phyloP scores from a whole-genome alignment of 352 stramenopile genomes.

The Phytophthora brassicae region DNA sequence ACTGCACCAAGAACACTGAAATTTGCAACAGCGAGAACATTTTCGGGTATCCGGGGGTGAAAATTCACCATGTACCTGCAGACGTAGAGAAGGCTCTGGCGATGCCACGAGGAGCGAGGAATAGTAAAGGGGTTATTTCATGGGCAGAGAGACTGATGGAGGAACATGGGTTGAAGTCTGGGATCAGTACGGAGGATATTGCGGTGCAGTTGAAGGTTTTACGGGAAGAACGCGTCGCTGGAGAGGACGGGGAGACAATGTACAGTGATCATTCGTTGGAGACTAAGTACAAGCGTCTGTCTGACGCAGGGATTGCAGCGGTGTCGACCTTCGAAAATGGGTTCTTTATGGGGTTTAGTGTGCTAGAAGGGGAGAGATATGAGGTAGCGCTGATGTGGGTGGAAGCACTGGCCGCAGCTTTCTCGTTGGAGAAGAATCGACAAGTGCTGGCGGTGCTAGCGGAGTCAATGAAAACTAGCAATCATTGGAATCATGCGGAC shows the following conservation, averaged over 20 bases:
- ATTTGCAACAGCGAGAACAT: slow-evolving; percentile 70
- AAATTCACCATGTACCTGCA: slow-evolving; percentile 69
- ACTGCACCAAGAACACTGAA: slow-evolving; percentile 63
- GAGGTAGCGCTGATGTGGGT: slow-evolving; percentile 67
- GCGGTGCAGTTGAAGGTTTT: slow-evolving; percentile 49
- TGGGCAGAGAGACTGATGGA: slow-evolving; percentile 67
- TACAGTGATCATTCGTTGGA: slow-evolving; percentile 49
- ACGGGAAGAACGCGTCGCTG: slow-evolving; percentile 37
- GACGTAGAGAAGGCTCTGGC: slow-evolving; percentile 29
- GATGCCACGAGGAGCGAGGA: slow-evolving; percentile 31
- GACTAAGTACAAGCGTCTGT: slow-evolving; percentile 69
- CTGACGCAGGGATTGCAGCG: slow-evolving; percentile 65
- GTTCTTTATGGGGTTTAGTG: slow-evolving; percentile 65
- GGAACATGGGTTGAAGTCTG: slow-evolving; percentile 52
- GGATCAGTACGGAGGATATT: slow-evolving; percentile 52
- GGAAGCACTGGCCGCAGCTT: slow-evolving; percentile 51
- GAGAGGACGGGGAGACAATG: slow-evolving; percentile 16
- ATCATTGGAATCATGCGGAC: slow-evolving; percentile 51
- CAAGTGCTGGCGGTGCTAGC: slow-evolving; percentile 45
- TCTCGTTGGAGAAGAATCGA: slow-evolving; percentile 72
- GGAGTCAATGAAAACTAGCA: slow-evolving; percentile 37
- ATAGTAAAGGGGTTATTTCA: slow-evolving; percentile 49
- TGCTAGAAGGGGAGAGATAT: slow-evolving; percentile 69
- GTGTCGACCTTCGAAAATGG: slow-evolving; percentile 73
- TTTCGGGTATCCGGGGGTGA: slow-evolving; percentile 62